phyloP scores from a whole-genome alignment of 129 eudicot genomes.

The Tanacetum coccineum region DNA sequence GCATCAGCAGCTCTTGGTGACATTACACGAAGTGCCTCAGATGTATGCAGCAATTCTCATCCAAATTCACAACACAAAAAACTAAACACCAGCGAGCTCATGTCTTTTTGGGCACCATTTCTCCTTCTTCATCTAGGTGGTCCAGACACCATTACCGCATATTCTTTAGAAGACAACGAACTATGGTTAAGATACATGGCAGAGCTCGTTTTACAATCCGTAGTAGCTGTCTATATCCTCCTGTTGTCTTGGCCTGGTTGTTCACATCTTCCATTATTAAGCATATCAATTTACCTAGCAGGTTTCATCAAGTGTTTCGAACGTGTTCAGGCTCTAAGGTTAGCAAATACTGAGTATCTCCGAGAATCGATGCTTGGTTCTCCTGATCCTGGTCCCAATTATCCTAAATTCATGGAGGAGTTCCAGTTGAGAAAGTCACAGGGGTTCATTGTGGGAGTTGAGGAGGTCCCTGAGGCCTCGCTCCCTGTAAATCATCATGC shows the following conservation, averaged over 20 bases:
- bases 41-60: constrained; percentile 22
- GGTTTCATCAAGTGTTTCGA: constrained; percentile 44
- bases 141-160: constrained; percentile 45
- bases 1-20: constrained; percentile 44
- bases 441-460: no score
- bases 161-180: constrained; percentile 44
- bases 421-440: no score
- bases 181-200: constrained; percentile 39
- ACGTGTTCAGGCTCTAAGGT: constrained; percentile 34
- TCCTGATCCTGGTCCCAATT: constrained; percentile 53
- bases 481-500: no score
- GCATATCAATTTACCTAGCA: constrained; percentile 22
- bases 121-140: constrained; percentile 41
- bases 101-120: constrained; percentile 36
- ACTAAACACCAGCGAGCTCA: constrained; percentile 26
- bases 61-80: background rate
- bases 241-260: constrained; percentile 30
- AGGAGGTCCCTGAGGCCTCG: no score
- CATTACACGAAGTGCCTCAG: constrained; percentile 28
- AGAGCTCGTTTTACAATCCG: constrained; percentile 25
- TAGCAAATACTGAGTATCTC: constrained; percentile 35
- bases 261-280: constrained; percentile 14
- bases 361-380: constrained; percentile 35
- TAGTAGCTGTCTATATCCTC: constrained; percentile 32
- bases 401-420: background rate